phyloP scores from a whole-genome alignment of 345 rosid species.

The Crucihimalaya himalaica region DNA sequence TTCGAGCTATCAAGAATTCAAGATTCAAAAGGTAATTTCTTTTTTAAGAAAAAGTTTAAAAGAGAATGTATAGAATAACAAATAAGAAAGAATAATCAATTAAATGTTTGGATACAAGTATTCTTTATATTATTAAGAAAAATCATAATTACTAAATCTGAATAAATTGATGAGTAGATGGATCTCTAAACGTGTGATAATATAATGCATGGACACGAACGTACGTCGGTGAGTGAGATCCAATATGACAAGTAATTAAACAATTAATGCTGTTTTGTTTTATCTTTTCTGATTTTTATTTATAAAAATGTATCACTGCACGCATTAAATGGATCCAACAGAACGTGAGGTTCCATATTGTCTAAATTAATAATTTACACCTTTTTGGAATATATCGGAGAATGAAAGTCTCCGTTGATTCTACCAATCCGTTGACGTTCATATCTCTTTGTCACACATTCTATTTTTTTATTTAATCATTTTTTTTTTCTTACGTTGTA shows the following conservation, averaged over 20 bases:
- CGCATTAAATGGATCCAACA: slow-evolving; percentile 46
- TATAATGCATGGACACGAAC: slow-evolving; percentile 36
- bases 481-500: not conserved
- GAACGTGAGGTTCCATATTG: slow-evolving; percentile 44
- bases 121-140: not conserved
- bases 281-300: not conserved
- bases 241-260: slow-evolving; percentile 41
- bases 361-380: slow-evolving; percentile 39
- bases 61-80: not conserved
- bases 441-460: slow-evolving; percentile 37
- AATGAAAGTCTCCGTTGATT: slow-evolving; percentile 77
- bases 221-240: slow-evolving; percentile 45
- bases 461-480: not conserved
- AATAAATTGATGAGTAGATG: slow-evolving; percentile 21
- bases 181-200: slow-evolving; percentile 37
- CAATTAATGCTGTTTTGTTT: slow-evolving; percentile 27
- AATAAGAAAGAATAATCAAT: not conserved
- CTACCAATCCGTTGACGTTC: slow-evolving; percentile 51
- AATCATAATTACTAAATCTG: slow-evolving; percentile 12
- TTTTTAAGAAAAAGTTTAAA: not conserved
- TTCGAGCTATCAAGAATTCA: not conserved
- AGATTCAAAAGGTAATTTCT: too few relatives aligned
- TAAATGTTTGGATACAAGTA: not conserved
- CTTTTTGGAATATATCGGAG: slow-evolving; percentile 60
- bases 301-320: slow-evolving; percentile 20